Evolutionary conservation across 768 basidiomycete genomes (phyloP), one percentile per base, ranked within the genome.

Genomic region (Amanita exitialis): DNA sequence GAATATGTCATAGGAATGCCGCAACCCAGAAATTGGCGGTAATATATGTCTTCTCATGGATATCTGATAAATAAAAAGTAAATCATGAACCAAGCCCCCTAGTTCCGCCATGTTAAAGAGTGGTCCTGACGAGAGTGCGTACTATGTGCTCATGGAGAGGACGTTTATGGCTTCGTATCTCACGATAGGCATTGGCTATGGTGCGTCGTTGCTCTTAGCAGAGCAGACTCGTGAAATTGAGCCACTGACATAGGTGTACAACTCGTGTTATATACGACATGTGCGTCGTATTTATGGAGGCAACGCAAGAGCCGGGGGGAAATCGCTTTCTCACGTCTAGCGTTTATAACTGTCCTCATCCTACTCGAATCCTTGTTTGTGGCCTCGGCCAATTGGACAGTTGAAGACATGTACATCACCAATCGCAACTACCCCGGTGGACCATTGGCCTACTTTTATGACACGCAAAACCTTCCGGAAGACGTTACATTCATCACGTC

Each of bases 361-460:
- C 47, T 59, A 43, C 61, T 73, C 54, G 67, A 69, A 49, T 69
- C 69, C 0, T 58, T 72, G 20, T 72, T 64, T 53, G 56, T 59
- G 41, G 64, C 64, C 15, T 68, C 70, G 0, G 70, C 72, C 55
- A 69, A 69, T 3, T 63, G 69, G 34, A 71, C 66, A 6, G 66
- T 69, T 4, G 67, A 71, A 50, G 60, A 66, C 18, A 66, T 69
- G 16, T 73, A 72, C 44, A 63, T 73, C 46, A 68, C 71, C 57
- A 71, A 73, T 49, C 62, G 70, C 30, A 68, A 69, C 50, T 71
- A 64, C 48, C 68, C 70, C 30, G 68, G 62, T 18, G 73, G 73
- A 3, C 73, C 74, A 15, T 73, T 73, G 71, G 49, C 49, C 25
- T 74, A 70, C 58, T 73, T 75, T 59, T 59, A 73, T 20, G 64